Evolutionary conservation across 768 basidiomycete genomes (phyloP), one percentile per base, ranked within the genome.

Genomic region (Boletus pseudopeckii): DNA sequence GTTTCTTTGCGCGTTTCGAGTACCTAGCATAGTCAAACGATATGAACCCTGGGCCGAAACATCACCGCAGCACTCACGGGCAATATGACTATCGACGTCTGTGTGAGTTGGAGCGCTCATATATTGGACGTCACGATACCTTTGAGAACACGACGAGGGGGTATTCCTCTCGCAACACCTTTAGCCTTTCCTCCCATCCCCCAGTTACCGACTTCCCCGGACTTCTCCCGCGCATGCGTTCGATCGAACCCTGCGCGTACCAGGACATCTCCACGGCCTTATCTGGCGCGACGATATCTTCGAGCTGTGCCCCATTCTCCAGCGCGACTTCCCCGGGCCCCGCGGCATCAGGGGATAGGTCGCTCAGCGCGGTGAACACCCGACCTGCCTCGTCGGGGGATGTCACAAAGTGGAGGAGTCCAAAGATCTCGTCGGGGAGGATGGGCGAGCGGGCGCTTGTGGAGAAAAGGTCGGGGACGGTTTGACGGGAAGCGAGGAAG

Each of bases 71-170:
- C 20, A 79, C 84, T 59, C 65, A 90, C 88, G 80, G 82, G 79
- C 90, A 92, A 63, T 84, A 87, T 22, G 86, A 80, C 86, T 88
- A 47, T 6, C 22, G n/a, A 11, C 11, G 39, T 20, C 18, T 17
- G 43, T 17, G 17, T 30, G 28, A 28, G 45, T 17, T 8, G n/a
- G 9, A 14, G 37, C n/a, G 24, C 2, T 5, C 24, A 43, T 3
- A 6, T 43, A 10, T 4, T 11, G 20, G 22, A 68, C 76, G 32
- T 18, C 28, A 7, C 28, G 28, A 24, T 50, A 85, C 88, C 77
- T 92, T 92, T 76, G 89, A 91, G 62, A 92, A 91, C 13, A 92
- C 82, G 42, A 92, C 74, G 7, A 92, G 69, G 2, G 90, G 90
- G 60, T 80, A 75, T 32, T 80, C 67, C 17, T 74, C 63, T 36